Evolutionary conservation across 225 moss, liverwort and hornwort genomes (phyloP).

Genomic region (Bryoerythrophyllum caledonicum): DNA sequence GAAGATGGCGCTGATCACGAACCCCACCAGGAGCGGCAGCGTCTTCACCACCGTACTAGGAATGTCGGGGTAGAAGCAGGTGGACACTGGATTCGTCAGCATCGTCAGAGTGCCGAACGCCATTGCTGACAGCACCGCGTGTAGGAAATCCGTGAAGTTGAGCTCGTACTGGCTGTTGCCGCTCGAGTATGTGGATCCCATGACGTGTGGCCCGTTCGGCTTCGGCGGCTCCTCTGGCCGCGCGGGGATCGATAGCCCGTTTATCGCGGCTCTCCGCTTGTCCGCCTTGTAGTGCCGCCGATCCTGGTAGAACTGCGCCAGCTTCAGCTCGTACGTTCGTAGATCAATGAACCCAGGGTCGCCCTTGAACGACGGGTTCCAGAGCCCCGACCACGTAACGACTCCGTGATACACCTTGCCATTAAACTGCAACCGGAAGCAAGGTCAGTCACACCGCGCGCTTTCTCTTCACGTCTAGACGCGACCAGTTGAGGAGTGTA

Average conservation of each 20-base stretch:
- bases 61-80: constrained; percentile 8
- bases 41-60: constrained; percentile 16
- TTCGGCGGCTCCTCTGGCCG: neutral
- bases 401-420: constrained; percentile 15
- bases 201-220: neutral
- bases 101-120: constrained; percentile 13
- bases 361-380: constrained; percentile 16
- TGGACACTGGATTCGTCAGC: constrained; percentile 2
- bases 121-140: neutral
- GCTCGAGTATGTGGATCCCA: constrained; percentile 4
- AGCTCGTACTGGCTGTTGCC: neutral
- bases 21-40: constrained; percentile 12
- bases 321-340: neutral
- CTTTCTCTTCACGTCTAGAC: too few species aligned
- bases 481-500: too few species aligned
- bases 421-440: constrained; percentile 8
- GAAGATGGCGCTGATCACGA: constrained; percentile 13
- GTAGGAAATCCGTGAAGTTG: constrained; percentile 1
- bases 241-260: neutral
- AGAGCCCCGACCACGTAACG: neutral
- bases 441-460: neutral
- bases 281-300: neutral
- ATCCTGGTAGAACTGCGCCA: neutral
- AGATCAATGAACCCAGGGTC: neutral
- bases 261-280: neutral